A percentile compares a stretch with the other conserved stretches of the same genome.
Evolutionary conservation across 345 rosid genomes (phyloP).

Genomic region (Luvunga scandens): DNA sequence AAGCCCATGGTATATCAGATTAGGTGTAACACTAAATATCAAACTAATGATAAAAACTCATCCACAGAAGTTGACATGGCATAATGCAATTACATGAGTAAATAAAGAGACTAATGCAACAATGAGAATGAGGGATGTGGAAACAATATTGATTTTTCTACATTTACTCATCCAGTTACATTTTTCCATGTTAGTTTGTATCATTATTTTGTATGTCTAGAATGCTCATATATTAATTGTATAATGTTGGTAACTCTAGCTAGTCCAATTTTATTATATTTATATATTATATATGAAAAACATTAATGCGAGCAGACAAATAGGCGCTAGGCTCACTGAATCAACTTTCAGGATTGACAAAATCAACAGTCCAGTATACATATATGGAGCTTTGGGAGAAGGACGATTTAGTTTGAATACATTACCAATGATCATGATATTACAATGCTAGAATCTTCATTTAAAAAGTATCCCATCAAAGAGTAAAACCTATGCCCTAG

Average conservation of each 20-base stretch:
- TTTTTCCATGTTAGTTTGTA: not conserved
- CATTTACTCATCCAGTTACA: not conserved
- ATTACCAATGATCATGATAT: not conserved
- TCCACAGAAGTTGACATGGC: not conserved
- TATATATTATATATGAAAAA: not conserved
- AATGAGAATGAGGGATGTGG: not conserved
- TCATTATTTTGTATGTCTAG: not conserved
- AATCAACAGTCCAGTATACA: not conserved
- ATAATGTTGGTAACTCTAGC: not conserved
- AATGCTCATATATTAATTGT: not conserved
- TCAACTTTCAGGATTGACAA: not conserved
- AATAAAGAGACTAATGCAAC: not conserved
- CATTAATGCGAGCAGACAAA: not conserved
- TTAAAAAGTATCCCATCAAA: conserved; percentile 4
- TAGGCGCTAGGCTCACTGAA: not conserved
- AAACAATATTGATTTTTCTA: too few relatives aligned
- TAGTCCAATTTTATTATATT: not conserved
- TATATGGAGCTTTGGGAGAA: not conserved
- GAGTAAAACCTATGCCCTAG: not conserved
- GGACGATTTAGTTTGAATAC: not conserved
- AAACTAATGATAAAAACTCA: not conserved
- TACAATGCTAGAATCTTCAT: not conserved
- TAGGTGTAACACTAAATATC: not conserved
- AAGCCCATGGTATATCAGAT: not conserved
- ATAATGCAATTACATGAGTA: not conserved